Percentiles rank a stretch among this genome's conserved stretches.
Conservation (phyloP, 139 green algal genomes). For the Chlamydomonas asymmetrica region DNA sequence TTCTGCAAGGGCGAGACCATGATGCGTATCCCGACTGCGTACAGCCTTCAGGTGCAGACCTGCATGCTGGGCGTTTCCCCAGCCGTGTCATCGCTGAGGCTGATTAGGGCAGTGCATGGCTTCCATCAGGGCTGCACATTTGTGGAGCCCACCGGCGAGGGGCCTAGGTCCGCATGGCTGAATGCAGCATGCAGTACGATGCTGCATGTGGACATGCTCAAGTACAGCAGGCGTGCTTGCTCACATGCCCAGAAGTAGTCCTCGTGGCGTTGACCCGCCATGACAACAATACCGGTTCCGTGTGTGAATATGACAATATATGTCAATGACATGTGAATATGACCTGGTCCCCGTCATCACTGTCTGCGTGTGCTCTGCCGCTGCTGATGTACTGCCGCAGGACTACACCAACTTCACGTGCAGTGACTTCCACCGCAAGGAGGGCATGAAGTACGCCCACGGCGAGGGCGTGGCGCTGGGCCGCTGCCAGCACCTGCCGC, state of each 20-base stretch:
- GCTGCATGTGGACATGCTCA: too few relatives aligned
- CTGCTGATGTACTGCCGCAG: neutral
- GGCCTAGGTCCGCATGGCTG: too few relatives aligned
- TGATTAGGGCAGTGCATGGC: too few relatives aligned
- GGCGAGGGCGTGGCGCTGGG: constrained; percentile 10
- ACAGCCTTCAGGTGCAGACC: constrained; percentile 6
- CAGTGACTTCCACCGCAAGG: constrained; percentile 14
- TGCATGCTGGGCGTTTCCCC: too few relatives aligned
- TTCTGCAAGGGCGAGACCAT: constrained; percentile 12
- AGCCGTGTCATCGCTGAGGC: too few relatives aligned
- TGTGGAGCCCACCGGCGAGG: too few relatives aligned
- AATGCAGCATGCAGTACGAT: too few relatives aligned
- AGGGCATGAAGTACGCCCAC: constrained; percentile 22
- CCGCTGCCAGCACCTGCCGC: constrained; percentile 6
- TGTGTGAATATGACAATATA: neutral
- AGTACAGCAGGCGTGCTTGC: too few relatives aligned
- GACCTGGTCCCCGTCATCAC: neutral
- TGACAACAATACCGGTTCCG: neutral
- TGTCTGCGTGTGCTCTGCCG: neutral
- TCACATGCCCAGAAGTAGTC: too few relatives aligned
- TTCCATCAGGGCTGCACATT: too few relatives aligned
- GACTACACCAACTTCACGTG: neutral
- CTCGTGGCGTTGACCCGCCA: too few relatives aligned
- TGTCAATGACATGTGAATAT: neutral
- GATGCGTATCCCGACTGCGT: constrained; percentile 11